These are phyloP conservation scores for Boletus nobilissimus DNA, from an alignment of 1,284 basidiomycete genomes.

Conservation along the genomic window DNA sequence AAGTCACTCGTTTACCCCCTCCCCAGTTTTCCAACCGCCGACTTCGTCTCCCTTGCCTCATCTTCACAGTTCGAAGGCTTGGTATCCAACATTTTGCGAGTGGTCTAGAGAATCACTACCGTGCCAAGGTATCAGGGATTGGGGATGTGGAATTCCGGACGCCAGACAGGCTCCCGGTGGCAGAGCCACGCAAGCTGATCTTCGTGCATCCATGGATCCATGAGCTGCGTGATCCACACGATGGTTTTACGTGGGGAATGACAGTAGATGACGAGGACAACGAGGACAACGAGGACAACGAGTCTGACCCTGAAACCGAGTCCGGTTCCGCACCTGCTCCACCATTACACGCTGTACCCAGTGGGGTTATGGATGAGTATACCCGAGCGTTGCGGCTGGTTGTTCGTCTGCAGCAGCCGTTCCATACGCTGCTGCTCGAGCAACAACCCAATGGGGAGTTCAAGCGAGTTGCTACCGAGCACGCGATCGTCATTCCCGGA, in stretches of 20 bases:
- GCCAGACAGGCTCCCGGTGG: background rate
- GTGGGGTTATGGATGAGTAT: background rate
- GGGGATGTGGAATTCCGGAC: slow-evolving; percentile 4
- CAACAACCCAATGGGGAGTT: too few species aligned
- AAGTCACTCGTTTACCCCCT: background rate
- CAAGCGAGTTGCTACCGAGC: too few species aligned
- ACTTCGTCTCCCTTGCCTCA: background rate
- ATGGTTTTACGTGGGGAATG: background rate
- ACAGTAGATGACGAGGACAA: background rate
- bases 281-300: background rate
- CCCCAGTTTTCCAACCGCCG: background rate
- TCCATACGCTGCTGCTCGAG: too few species aligned
- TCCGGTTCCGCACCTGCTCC: too few species aligned
- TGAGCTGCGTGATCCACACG: background rate
- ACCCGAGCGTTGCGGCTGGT: background rate
- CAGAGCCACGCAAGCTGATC: background rate
- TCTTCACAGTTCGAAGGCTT: background rate
- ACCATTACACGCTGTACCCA: background rate
- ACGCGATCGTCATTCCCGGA: background rate
- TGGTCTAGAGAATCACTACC: background rate
- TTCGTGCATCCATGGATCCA: slow-evolving; percentile 9
- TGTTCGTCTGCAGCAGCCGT: too few species aligned
- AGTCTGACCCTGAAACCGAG: background rate
- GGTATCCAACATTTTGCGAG: background rate
- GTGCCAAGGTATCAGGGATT: background rate